phyloP scores from a whole-genome alignment of 148 eudicot genomes.

The Dianthus caryophyllus region DNA sequence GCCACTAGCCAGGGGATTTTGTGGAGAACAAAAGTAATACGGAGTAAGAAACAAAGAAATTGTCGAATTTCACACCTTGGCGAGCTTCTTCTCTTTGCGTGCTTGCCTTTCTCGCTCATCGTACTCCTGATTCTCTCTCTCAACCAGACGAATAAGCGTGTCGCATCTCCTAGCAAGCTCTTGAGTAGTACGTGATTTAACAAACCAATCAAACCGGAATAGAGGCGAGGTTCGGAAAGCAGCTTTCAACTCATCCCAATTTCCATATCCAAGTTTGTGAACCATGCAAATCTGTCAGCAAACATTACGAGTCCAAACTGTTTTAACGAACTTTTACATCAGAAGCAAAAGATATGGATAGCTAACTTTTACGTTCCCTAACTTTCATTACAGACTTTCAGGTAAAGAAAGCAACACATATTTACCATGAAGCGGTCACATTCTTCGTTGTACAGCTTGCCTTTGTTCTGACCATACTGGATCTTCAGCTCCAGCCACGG shows the following conservation, averaged over 20 bases:
- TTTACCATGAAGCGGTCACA: slow-evolving; percentile 98
- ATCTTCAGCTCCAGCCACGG: slow-evolving; percentile 96
- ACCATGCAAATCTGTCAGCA: slow-evolving; percentile 78
- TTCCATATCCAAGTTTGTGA: slow-evolving; percentile 97
- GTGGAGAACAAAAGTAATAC: not conserved
- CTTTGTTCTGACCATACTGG: slow-evolving; percentile 99
- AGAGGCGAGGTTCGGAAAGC: slow-evolving; percentile 87
- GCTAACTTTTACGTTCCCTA: too few species aligned
- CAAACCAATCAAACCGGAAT: slow-evolving; percentile 97
- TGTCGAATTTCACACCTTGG: slow-evolving; percentile 51
- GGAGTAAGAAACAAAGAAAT: not conserved
- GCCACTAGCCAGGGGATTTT: too few species aligned
- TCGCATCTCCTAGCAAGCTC: slow-evolving; percentile 99
- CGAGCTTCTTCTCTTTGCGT: slow-evolving; percentile 94
- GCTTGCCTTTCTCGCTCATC: slow-evolving; percentile 98
- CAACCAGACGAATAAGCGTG: slow-evolving; percentile 77
- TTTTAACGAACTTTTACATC: not conserved
- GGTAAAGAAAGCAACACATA: not conserved
- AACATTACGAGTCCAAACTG: slow-evolving; percentile 1
- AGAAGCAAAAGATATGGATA: not conserved
- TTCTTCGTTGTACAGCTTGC: slow-evolving; percentile 97
- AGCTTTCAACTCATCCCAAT: slow-evolving; percentile 99
- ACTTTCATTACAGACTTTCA: not conserved
- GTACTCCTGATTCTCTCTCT: slow-evolving; percentile 92
- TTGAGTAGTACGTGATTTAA: slow-evolving; percentile 95